Evolutionary conservation across 1,284 basidiomycete species (phyloP).

Genomic region (Cutaneotrichosporon daszewskae): DNA sequence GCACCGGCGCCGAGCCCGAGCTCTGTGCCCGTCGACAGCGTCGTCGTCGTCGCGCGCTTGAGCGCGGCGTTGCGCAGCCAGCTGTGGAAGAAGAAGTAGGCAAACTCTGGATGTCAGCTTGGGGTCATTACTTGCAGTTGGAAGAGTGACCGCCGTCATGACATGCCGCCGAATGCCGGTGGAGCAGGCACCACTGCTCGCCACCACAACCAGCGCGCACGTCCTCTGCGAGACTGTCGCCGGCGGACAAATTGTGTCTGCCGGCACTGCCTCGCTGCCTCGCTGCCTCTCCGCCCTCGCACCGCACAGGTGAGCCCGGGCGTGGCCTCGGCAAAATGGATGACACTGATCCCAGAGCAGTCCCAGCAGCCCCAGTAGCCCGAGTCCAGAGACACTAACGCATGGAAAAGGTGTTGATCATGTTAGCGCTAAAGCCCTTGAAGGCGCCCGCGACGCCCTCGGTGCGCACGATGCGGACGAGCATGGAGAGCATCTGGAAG

Average conservation of each 20-base stretch:
- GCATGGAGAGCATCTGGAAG: conserved; percentile 56
- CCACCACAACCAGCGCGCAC: no score
- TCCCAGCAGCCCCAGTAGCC: no score
- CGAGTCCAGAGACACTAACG: conserved; percentile 55
- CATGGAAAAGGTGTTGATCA: conserved; percentile 96
- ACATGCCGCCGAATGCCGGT: no score
- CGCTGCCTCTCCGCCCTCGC: no score
- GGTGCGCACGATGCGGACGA: conserved; percentile 65
- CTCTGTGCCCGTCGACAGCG: conserved; percentile 71
- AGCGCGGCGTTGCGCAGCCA: conserved; percentile 60
- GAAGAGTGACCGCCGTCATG: no score
- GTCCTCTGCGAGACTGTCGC: no score
- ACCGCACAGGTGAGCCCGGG: no score
- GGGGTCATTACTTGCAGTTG: no score
- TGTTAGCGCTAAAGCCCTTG: conserved; percentile 91
- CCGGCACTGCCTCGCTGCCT: no score
- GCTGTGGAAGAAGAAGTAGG: conserved; percentile 99
- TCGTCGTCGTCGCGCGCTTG: conserved; percentile 38
- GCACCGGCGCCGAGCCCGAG: conserved; percentile 84
- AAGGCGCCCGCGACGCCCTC: conserved; percentile 81
- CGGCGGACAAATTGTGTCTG: no score
- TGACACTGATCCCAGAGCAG: background rate
- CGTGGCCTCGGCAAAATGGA: background rate
- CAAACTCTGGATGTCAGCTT: conserved; percentile 68
- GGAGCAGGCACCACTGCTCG: no score